phyloP scores from a whole-genome alignment of 2,329 filamentous ascomycete genomes.

The Botrytis fabae region DNA sequence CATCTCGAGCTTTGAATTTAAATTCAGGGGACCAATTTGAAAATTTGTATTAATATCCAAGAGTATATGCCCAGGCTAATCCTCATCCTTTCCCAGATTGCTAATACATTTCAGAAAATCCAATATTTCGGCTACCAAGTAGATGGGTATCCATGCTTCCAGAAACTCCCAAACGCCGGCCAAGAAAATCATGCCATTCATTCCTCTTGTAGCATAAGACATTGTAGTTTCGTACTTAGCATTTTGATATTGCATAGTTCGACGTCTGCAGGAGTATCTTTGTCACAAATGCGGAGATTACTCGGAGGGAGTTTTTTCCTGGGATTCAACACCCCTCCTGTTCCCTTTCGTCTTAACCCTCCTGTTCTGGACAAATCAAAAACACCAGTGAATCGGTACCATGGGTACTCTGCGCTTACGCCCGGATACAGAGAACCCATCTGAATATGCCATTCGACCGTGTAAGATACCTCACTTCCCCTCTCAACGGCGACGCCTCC shows the following conservation, averaged over 20 bases:
- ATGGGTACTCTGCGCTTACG: neutral
- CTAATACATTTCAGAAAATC: neutral
- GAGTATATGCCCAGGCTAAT: neutral
- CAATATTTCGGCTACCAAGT: neutral
- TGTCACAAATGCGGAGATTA: neutral
- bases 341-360: neutral
- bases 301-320: neutral
- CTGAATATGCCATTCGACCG: neutral
- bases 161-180: neutral
- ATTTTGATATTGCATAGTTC: neutral
- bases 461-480: neutral
- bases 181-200: neutral
- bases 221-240: neutral
- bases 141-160: neutral
- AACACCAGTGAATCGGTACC: neutral
- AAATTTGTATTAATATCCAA: neutral
- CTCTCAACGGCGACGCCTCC: neutral
- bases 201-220: slow-evolving; percentile 1
- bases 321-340: neutral
- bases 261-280: neutral
- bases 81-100: neutral
- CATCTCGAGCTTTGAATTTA: neutral
- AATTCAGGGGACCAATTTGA: neutral
- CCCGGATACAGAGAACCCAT: neutral
- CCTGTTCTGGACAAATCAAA: neutral